Base-by-base conservation (phyloP, 495 filamentous ascomycete species). In the Aspergillus haitiensis region DNA sequence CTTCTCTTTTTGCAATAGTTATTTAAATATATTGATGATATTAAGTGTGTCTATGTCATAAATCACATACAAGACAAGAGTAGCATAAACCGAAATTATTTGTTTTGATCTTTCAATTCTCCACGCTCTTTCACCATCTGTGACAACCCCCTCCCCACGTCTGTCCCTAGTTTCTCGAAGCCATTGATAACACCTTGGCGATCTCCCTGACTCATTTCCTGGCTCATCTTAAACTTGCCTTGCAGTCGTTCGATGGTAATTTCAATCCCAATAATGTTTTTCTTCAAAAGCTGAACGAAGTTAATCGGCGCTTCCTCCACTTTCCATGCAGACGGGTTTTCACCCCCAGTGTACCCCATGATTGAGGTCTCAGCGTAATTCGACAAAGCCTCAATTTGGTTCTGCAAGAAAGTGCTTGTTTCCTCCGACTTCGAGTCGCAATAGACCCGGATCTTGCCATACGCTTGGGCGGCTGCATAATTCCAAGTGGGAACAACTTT, bases 401-500 rank as follows among this genome's bases (percentile, higher is more conserved):
- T 66, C 8, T 62, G 58, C 13, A 85, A 61, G 52, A 77, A 86
- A 0, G n/a, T 18, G 0, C 53, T 47, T 2, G 67, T 64, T 31
- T 79, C 76, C 15, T 72, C 67, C 1, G 61, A 55, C 13, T 69
- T 68, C 0, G 72, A 54, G 55, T 84, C 78, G 56, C 70, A 73
- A 59, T 73, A 82, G 16, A 87, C 67, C 0, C 58, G 77, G 5
- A 75, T 73, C 0, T 66, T 75, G 10, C 84, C 83, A 62, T 85
- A 85, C 6, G 73, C 79, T 53, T 85, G 81, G 0, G 77, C 83
- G 10, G 82, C 83, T 2, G 81, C 67, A 59, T 86, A 87, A 63
- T 85, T 82, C 84, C 84, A 86, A 6, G 84, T 87, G 1, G 82
- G 82, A 3, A 84, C 83, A 1, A 86, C 82, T 60, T 85, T 86